Base-by-base conservation (phyloP, 2,329 filamentous ascomycete species). In the Penicillium hesseltinei region DNA sequence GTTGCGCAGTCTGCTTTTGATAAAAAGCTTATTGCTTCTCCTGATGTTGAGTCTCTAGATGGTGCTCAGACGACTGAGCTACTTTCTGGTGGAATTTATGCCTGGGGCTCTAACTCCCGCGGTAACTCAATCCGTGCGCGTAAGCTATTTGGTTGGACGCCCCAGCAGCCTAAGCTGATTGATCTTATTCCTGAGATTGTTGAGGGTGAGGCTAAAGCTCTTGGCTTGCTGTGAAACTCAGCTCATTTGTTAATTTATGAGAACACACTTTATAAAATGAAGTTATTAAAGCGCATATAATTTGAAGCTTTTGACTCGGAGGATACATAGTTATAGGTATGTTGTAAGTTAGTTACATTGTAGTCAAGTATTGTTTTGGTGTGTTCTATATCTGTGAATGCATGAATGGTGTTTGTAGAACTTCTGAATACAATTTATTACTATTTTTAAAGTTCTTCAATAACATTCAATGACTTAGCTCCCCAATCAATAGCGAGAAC, bases 111-210 rank as follows among this genome's bases (percentile, higher is more conserved):
- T 6, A 77, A 72, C 58, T 76, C 73, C 19, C 65, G 74, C 35
- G 71, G 73, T 10, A 66, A 66, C 57, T 68, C 75, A 5, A 66
- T 73, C 46, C 69, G 74, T 17, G 75, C 69, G 1, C 69, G 68
- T 33, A 75, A 75, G 57, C 58, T 77, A 50, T 61, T 77, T 47
- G 74, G 71, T 1, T 77, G 75, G 75, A 63, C 63, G 5, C 73
- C 75, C 11, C 62, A 69, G 55, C 72, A 80, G 47, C 74, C 74
- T 23, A 78, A 76, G 29, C 54, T 89, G 51, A 70, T 80, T 58
- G 82, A 86, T 11, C 75, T 82, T 50, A 72, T 89, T 29, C 79
- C 81, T 3, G 75, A 75, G 2, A 80, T 84, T 47, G 78, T 89
- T 0, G 78, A 82, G 33, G 62, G 69, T 25, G 81, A 84, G 60